phyloP scores from a whole-genome alignment of 2,329 filamentous ascomycete species.

The Alternaria angustiovoidea region DNA sequence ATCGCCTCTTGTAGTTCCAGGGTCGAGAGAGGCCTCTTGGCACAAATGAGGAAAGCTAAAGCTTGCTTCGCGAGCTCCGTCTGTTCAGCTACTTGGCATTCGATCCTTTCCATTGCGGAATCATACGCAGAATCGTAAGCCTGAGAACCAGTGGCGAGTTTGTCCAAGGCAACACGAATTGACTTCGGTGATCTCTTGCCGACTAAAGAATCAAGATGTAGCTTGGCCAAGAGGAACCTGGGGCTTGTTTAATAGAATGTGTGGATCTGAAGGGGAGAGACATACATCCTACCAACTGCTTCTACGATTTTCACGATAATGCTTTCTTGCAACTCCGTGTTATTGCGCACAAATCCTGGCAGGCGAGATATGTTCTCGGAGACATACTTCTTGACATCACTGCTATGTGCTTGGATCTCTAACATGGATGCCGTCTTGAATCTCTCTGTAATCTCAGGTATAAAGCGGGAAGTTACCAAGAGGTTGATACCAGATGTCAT shows the following conservation, averaged over 20 bases:
- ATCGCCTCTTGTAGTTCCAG: not conserved
- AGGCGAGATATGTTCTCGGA: not conserved
- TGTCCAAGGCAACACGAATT: not conserved
- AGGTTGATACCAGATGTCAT: not conserved
- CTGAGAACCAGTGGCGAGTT: too few species aligned
- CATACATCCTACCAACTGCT: too few species aligned
- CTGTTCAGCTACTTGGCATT: not conserved
- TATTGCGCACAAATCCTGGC: not conserved
- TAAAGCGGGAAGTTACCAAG: too few species aligned
- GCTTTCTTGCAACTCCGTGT: not conserved
- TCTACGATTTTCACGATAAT: too few species aligned
- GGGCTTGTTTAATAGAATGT: too few species aligned
- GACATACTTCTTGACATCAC: too few species aligned
- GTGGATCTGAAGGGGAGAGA: too few species aligned
- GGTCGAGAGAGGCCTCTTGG: accelerated
- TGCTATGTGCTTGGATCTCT: not conserved
- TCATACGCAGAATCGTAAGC: too few species aligned
- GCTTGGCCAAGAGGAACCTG: not conserved
- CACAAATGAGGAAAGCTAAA: not conserved
- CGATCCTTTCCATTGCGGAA: not conserved
- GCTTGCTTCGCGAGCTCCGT: not conserved
- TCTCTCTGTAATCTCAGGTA: too few species aligned
- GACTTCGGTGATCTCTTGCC: not conserved
- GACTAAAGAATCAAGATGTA: not conserved
- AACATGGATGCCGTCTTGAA: not conserved